phyloP scores from a whole-genome alignment of 192 early-diverging fungal genomes.

The Backusella macrospora region DNA sequence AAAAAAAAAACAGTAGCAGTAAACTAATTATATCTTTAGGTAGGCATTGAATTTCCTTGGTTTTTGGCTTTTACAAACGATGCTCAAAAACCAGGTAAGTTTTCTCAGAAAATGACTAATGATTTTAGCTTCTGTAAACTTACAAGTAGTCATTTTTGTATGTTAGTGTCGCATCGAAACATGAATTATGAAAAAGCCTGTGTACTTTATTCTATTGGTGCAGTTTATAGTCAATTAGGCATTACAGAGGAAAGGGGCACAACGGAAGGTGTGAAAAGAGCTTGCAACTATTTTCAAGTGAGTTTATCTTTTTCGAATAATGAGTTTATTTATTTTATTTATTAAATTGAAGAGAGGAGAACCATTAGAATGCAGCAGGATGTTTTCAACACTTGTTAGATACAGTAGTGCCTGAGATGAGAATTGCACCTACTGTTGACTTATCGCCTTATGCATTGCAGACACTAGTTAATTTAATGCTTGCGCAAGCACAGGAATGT shows the following conservation, averaged over 20 bases:
- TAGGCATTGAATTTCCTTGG: conserved; percentile 75
- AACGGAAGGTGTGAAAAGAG: conserved; percentile 76
- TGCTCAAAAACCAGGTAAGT: conserved; percentile 50
- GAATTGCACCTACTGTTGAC: conserved; percentile 68
- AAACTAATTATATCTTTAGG: conserved; percentile 34
- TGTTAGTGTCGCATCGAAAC: conserved; percentile 63
- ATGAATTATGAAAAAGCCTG: conserved; percentile 85
- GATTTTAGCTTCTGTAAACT: neutral
- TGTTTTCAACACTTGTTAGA: conserved; percentile 65
- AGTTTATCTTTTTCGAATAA: neutral
- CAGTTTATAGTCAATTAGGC: conserved; percentile 83
- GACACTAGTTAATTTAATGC: conserved; percentile 74
- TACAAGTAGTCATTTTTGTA: neutral
- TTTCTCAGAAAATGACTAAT: neutral
- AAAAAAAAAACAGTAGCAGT: too few species aligned
- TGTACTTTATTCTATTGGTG: conserved; percentile 84
- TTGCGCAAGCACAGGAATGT: conserved; percentile 94
- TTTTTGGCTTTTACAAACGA: conserved; percentile 65
- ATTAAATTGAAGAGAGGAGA: neutral
- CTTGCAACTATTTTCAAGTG: conserved; percentile 81
- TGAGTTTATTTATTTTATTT: neutral
- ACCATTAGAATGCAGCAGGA: conserved; percentile 72
- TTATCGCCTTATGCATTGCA: conserved; percentile 69
- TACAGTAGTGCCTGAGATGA: conserved; percentile 64
- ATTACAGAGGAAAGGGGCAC: conserved; percentile 67